Evolutionary conservation across 1,139 yeast species (phyloP).

Genomic region (Schizosaccharomyces versatilis): DNA sequence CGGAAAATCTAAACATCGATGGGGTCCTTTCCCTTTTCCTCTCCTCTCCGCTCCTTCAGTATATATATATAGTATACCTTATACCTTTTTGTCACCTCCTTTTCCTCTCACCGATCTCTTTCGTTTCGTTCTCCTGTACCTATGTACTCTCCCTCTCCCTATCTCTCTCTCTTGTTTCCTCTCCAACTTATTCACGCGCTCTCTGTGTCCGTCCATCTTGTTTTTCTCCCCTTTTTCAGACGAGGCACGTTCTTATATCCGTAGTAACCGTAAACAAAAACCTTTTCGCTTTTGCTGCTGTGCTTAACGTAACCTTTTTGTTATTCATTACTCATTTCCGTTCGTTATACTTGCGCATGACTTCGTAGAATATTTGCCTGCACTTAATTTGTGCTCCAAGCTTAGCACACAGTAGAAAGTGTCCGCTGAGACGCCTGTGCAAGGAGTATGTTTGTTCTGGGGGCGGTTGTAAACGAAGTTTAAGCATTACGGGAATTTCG

Average conservation of each 20-base stretch:
- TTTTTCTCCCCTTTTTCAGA: neutral
- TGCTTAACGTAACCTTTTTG: neutral
- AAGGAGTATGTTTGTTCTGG: slow-evolving; percentile 94
- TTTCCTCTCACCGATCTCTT: no score
- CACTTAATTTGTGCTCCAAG: slow-evolving; percentile 70
- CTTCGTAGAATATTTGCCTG: slow-evolving; percentile 50
- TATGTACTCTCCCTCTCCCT: no score
- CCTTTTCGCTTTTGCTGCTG: neutral
- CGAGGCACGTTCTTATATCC: neutral
- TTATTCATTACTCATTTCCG: neutral
- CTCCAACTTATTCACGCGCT: no score
- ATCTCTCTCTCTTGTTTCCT: no score
- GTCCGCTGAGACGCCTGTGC: slow-evolving; percentile 88
- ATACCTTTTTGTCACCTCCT: no score
- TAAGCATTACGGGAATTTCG: slow-evolving; percentile 69
- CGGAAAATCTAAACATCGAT: no score
- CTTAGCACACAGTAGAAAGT: slow-evolving; percentile 70
- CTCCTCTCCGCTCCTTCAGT: no score
- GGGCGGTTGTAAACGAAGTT: slow-evolving; percentile 84
- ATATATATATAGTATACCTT: no score
- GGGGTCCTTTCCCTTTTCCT: no score
- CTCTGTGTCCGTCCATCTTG: no score
- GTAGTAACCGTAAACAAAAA: neutral
- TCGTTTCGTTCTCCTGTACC: no score
- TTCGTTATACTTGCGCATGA: slow-evolving; percentile 26